Evolutionary conservation across 441 rosid species (phyloP), one percentile per base, ranked within the genome.

Genomic region (Populus hybrid): DNA sequence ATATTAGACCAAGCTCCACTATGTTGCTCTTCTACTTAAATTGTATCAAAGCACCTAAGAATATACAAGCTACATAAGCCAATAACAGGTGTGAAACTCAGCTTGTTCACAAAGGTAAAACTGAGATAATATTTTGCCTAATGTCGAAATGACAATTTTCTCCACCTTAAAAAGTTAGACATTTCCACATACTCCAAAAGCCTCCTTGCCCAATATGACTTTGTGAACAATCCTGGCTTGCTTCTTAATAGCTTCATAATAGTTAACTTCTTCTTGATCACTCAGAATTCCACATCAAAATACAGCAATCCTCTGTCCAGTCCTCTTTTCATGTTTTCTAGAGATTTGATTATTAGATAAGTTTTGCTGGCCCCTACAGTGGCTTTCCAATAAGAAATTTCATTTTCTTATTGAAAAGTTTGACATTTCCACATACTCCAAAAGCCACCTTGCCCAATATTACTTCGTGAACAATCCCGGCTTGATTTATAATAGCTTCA

Each of bases 361-460:
- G 38, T 29, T 33, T 20, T 33, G 11, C 31, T 21, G 50, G 29
- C 26, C 45, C 5, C 16, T 2, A 35, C 38, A 2, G 20, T 63
- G 8, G 28, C 53, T 68, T 23, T 68, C 8, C 72, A 76, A n/a
- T 50, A 42, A 11, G n/a, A 68, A 68, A 76, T 68, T 66, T 53
- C 67, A 76, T 35, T 18, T 35, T 26, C 26, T 11, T 40, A 40
- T 40, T 40, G 45, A 40, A 40, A 40, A 40, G 45, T 40, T 40
- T 9, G 45, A 40, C 45, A 40, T 40, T 16, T 36, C 7, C 8
- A 50, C 56, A 36, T 9, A 69, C 20, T n/a, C 35, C n/a, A 21
- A 69, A 68, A 38, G 72, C 56, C 6, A 36, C 21, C 63, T 14
- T 18, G 50, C 53, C 53, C 53, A 45, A 45, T 6, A 18, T 53